Evolutionary conservation across 768 basidiomycete species (phyloP), one percentile per base, ranked within the genome.

Genomic region (Tylopilus sp.): DNA sequence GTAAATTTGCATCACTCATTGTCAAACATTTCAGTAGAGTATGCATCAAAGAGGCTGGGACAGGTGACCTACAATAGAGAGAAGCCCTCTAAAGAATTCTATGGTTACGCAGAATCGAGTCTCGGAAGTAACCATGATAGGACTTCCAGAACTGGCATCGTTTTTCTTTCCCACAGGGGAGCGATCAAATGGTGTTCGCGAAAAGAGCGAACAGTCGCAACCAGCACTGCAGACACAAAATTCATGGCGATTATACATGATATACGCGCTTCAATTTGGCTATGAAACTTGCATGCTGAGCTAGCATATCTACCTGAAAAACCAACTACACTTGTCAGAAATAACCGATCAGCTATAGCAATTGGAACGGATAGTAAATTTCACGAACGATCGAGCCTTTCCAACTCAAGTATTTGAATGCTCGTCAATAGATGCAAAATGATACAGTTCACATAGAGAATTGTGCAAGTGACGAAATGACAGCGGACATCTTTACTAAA

Each of bases 151-250:
- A 47, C 33, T 14, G 17, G 45, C 0, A 34, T 25, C 2, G 25
- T 47, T 6, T 36, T 47, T 13, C 12, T 45, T 3, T 13, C 22
- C 10, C n/a, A 45, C 14, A 33, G 45, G 1, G 47, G 59, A 1
- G 24, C 56, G 67, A 10, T 76, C 45, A 1, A 68, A 57, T 38
- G 73, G 55, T n/a, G 71, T 43, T 29, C 66, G 12, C 16, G 68
- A 62, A 65, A 69, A 65, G 48, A 63, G 67, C 2, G n/a, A n/a
- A n/a, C n/a, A n/a, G n/a, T 25, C 0, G 0, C 66, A 62, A n/a
- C 45, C 75, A 57, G 6, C 37, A 0, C 33, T 54, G 41, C 56
- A 0, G 54, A 56, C 19, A 62, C 46, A 12, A 50, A 21, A 4
- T 38, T 53, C 0, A 53, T 63, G 38, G 52, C 53, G 0, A 31